These are phyloP conservation scores for Candida namnaoensis DNA, from an alignment of 805 yeast species.

Conservation along the genomic window DNA sequence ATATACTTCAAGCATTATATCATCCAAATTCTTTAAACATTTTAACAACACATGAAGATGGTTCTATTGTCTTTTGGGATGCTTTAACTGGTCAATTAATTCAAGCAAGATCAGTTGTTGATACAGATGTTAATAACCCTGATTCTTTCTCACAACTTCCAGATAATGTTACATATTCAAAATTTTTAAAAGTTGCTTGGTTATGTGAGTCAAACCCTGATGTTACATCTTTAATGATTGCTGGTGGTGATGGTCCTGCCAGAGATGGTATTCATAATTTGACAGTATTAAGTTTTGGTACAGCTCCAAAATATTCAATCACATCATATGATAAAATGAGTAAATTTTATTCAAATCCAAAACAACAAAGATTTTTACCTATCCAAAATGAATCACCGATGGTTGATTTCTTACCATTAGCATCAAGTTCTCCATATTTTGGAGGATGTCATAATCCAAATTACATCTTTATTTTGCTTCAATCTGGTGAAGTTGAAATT, in stretches of 20 bases:
- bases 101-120: constrained; percentile 66
- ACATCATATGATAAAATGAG: constrained; percentile 84
- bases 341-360: constrained; percentile 57
- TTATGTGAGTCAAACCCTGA: constrained; percentile 75
- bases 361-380: constrained; percentile 47
- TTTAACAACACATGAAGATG: constrained; percentile 72
- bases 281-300: constrained; percentile 65
- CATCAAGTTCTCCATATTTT: constrained; percentile 65
- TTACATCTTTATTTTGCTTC: constrained; percentile 47
- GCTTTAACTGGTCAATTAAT: constrained; percentile 65
- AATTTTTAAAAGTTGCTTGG: constrained; percentile 61
- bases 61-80: constrained; percentile 90
- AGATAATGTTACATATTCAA: constrained; percentile 17
- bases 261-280: constrained; percentile 34
- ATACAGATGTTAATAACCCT: constrained; percentile 53
- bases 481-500: constrained; percentile 58
- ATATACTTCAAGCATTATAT: constrained; percentile 50
- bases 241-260: constrained; percentile 52
- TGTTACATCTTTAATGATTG: constrained; percentile 60
- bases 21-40: constrained; percentile 92
- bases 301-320: constrained; percentile 67
- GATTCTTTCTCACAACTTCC: constrained; percentile 12
- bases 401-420: constrained; percentile 42
- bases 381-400: constrained; percentile 37
- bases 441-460: constrained; percentile 74